Evolutionary conservation across 1,139 yeast genomes (phyloP), one percentile per base, ranked within the genome.

Genomic region (Saccharomyces hybrid): DNA sequence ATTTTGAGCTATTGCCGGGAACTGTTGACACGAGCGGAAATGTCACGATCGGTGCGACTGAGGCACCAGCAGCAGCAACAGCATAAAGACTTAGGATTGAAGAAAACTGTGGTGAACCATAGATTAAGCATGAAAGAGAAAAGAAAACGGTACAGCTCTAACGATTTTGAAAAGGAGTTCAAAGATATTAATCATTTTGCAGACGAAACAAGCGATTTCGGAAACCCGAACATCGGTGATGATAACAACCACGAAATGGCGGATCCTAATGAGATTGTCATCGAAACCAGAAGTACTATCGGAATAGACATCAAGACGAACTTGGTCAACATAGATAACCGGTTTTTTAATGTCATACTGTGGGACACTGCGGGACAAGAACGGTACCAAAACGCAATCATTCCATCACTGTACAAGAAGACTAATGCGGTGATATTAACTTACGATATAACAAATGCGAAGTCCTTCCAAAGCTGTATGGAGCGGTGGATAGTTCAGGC

Each of bases 301-400:
- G 88, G 88, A 7, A 81, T 83, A 34, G 88, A 83, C 63, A 79
- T 83, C 57, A 78, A 82, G 62, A 79, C 82, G 52, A 80, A 81
- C 61, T 73, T 84, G 16, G 80, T 82, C 71, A 82, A 81, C 64
- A 75, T 83, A 49, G 87, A 83, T 62, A 83, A 82, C 68, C 76
- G 70, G 71, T 81, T 61, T 71, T 82, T 65, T 71, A 84, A 68
- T 74, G 70, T 76, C 64, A 71, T 80, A 69, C 59, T 74, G 53
- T 75, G 78, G 85, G 85, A 81, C 63, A 81, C 85, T 11, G 85
- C 85, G 1, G 85, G 85, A 6, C 85, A 82, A 68, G 85, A 81
- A 64, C 67, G 85, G 56, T 82, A 80, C 65, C 71, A 84, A 60
- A 72, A 72, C 53, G 76, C 81, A 16, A 76, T 81, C 62, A 80